Percentiles rank a stretch among this genome's conserved stretches.
Evolutionary conservation across 1,284 basidiomycete genomes (phyloP).

Genomic region (Ustilago nuda): DNA sequence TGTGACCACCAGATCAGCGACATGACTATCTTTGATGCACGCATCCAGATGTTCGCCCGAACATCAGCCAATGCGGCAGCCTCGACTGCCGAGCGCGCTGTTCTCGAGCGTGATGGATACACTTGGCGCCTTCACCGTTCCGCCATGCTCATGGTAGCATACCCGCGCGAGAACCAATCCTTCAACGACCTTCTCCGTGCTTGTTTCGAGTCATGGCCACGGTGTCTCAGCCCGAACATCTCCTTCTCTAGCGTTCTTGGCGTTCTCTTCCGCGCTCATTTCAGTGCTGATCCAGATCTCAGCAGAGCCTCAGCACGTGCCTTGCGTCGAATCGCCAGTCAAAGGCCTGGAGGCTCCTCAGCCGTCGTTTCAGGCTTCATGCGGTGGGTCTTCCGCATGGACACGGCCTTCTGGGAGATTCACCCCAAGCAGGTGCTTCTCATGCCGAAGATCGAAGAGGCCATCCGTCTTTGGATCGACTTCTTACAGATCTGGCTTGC

Average conservation of each 20-base stretch:
- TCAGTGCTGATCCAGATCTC: conserved; percentile 81
- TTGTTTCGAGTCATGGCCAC: conserved; percentile 87
- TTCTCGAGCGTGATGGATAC: conserved; percentile 68
- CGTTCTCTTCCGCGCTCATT: conserved; percentile 82
- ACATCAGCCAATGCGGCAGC: conserved; percentile 27
- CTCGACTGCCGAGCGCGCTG: conserved; percentile 39
- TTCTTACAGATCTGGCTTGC: conserved; percentile 79
- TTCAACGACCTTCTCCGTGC: conserved; percentile 81
- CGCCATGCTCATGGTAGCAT: conserved; percentile 77
- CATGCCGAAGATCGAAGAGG: conserved; percentile 75
- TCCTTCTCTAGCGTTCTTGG: conserved; percentile 77
- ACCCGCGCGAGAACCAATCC: conserved; percentile 74
- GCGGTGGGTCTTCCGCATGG: conserved; percentile 81
- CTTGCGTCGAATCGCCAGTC: conserved; percentile 79
- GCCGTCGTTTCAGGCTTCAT: conserved; percentile 79
- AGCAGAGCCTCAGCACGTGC: conserved; percentile 79
- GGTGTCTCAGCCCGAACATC: conserved; percentile 75
- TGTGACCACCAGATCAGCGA: conserved; percentile 79
- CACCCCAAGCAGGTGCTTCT: conserved; percentile 75
- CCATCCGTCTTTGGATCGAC: conserved; percentile 81
- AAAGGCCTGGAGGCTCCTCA: conserved; percentile 71
- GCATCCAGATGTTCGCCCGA: conserved; percentile 73
- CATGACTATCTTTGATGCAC: conserved; percentile 86
- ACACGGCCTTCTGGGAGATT: conserved; percentile 77
- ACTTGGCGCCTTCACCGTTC: conserved; percentile 74